Conservation (phyloP, 805 yeast genomes). For the Cyberlindnera suaveolens region DNA sequence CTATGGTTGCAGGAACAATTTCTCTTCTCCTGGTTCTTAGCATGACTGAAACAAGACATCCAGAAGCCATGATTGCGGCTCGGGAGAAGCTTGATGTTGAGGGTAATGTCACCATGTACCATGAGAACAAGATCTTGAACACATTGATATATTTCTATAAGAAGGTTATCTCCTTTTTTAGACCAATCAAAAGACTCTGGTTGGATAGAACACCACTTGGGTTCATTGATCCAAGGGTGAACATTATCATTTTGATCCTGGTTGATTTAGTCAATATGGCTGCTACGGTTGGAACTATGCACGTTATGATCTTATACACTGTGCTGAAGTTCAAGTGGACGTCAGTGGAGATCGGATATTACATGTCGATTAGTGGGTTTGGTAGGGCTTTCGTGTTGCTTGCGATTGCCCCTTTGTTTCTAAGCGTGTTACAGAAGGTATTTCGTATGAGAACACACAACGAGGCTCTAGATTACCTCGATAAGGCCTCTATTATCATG, state of each 20-base stretch:
- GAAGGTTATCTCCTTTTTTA: constrained; percentile 4
- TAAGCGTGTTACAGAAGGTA: background rate
- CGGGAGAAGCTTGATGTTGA: constrained; percentile 1
- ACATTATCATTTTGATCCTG: constrained; percentile 13
- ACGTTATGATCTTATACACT: constrained; percentile 14
- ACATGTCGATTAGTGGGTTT: constrained; percentile 20
- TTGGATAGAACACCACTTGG: constrained; percentile 10
- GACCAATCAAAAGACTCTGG: constrained; percentile 19
- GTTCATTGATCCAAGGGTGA: constrained; percentile 15
- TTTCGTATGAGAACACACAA: background rate
- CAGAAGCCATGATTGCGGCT: constrained; percentile 8
- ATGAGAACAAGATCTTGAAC: background rate
- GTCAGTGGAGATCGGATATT: constrained; percentile 22
- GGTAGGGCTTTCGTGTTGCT: constrained; percentile 18
- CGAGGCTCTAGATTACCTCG: constrained; percentile 2
- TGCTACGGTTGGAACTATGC: constrained; percentile 19
- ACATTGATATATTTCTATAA: background rate
- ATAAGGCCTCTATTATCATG: background rate
- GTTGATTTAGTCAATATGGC: constrained; percentile 19
- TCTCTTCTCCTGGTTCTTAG: constrained; percentile 4
- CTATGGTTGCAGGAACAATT: constrained; percentile 6
- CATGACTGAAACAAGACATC: constrained; percentile 16
- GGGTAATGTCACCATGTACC: background rate
- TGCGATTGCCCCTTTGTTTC: constrained; percentile 9
- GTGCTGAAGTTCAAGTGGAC: constrained; percentile 18